These are phyloP conservation scores for Blastobotrys petasosporus DNA, from an alignment of 1,139 yeast genomes.

Conservation along the genomic window DNA sequence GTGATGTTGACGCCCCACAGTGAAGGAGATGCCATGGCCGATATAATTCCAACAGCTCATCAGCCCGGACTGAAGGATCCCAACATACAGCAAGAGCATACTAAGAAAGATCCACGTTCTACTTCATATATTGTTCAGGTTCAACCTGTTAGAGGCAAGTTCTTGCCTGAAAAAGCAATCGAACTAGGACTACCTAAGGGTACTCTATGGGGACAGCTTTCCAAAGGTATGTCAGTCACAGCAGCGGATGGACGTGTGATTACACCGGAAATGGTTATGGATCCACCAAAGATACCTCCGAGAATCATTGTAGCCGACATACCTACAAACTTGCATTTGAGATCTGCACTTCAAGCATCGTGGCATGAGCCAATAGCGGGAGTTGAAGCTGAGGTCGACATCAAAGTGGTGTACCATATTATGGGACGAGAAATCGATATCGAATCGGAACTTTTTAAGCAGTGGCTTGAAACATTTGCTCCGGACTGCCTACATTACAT, in stretches of 20 bases:
- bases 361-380: constrained; percentile 18
- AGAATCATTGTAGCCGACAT: constrained; percentile 68
- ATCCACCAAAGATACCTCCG: constrained; percentile 50
- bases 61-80: background rate
- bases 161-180: constrained; percentile 58
- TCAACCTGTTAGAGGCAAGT: constrained; percentile 70
- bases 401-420: constrained; percentile 64
- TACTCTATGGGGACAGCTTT: constrained; percentile 48
- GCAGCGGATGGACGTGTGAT: constrained; percentile 56
- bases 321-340: constrained; percentile 52
- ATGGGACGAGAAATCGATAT: constrained; percentile 61
- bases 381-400: constrained; percentile 26
- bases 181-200: constrained; percentile 69
- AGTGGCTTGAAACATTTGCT: constrained; percentile 48
- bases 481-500: constrained; percentile 53
- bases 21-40: background rate
- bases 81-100: background rate
- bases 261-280: constrained; percentile 68
- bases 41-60: background rate
- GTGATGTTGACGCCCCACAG: constrained; percentile 15
- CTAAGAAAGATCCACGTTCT: constrained; percentile 12
- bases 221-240: constrained; percentile 54
- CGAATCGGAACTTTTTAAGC: constrained; percentile 33
- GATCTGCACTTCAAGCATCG: constrained; percentile 24
- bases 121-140: constrained; percentile 63